Evolutionary conservation across 106 monocot genomes (phyloP).

Genomic region (Allium sativum): DNA sequence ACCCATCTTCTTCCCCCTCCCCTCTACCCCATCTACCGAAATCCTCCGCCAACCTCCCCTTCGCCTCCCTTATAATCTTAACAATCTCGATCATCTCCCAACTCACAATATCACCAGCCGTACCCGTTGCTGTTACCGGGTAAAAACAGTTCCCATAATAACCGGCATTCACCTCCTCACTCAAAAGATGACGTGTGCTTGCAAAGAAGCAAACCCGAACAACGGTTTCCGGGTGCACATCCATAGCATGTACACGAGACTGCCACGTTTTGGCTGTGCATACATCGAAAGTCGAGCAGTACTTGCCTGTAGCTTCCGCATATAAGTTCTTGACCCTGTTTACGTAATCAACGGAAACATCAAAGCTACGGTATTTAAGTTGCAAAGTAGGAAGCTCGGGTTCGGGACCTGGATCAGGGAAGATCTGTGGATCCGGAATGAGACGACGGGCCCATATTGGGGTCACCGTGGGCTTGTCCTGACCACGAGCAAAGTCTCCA

Average conservation of each 20-base stretch:
- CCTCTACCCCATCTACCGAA: slow-evolving; percentile 28
- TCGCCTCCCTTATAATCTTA: slow-evolving; percentile 25
- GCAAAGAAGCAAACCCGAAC: slow-evolving; percentile 43
- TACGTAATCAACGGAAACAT: slow-evolving; percentile 13
- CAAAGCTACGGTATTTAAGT: slow-evolving; percentile 13
- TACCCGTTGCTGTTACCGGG: slow-evolving; percentile 19
- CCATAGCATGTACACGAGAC: slow-evolving; percentile 21
- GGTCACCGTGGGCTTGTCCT: slow-evolving; percentile 6
- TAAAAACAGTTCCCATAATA: slow-evolving; percentile 57
- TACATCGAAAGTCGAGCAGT: slow-evolving; percentile 50
- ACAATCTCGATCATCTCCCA: slow-evolving; percentile 18
- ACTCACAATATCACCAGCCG: slow-evolving; percentile 1
- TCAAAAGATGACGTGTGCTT: slow-evolving; percentile 28
- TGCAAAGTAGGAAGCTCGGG: slow-evolving; percentile 8
- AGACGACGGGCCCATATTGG: no score
- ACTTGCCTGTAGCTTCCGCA: slow-evolving; percentile 14
- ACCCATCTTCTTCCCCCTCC: slow-evolving; percentile 27
- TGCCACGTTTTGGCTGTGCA: slow-evolving; percentile 33
- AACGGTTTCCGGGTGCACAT: neutral
- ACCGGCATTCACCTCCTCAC: slow-evolving; percentile 4
- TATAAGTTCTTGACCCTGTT: slow-evolving; percentile 13
- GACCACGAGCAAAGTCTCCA: slow-evolving; percentile 24
- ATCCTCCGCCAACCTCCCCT: slow-evolving; percentile 13
- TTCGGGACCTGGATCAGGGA: slow-evolving; percentile 9
- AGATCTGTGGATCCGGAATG: slow-evolving; percentile 13